Conservation (phyloP, 129 eudicot species). For the Arctium lappa region DNA sequence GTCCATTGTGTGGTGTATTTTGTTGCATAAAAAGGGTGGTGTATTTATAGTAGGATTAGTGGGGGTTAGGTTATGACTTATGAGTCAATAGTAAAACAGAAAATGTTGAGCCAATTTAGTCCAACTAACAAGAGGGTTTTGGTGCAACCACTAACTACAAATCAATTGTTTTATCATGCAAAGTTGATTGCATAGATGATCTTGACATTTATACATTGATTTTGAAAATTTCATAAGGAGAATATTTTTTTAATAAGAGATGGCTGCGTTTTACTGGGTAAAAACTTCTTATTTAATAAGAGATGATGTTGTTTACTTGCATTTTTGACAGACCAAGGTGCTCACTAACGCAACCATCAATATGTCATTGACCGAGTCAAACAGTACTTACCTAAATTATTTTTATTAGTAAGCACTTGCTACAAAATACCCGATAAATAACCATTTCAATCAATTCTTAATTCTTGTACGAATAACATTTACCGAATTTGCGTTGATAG, state of each 20-base stretch:
- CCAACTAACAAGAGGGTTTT: conserved; percentile 31
- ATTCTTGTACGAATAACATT: too few relatives aligned
- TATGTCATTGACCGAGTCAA: not conserved
- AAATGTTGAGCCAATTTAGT: conserved; percentile 28
- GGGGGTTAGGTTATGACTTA: conserved; percentile 18
- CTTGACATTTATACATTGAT: conserved; percentile 3
- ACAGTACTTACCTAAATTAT: too few relatives aligned
- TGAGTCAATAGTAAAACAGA: conserved; percentile 8
- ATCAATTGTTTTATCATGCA: conserved; percentile 20
- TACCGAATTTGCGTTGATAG: too few relatives aligned
- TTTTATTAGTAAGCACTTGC: too few relatives aligned
- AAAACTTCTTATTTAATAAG: not conserved
- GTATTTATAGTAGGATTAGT: conserved; percentile 3
- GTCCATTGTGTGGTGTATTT: not conserved
- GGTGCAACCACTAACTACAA: conserved; percentile 37
- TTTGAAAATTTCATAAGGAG: not conserved
- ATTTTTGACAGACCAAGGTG: not conserved
- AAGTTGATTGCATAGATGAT: not conserved
- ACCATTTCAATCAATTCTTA: too few relatives aligned
- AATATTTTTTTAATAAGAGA: too few relatives aligned
- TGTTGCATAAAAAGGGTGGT: conserved; percentile 8
- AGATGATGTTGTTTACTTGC: not conserved
- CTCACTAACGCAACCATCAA: not conserved
- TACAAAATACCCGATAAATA: too few relatives aligned
- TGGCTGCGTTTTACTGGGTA: too few relatives aligned